Evolutionary conservation across 2,329 filamentous ascomycete genomes (phyloP).

Genomic region (Trichophyton simii): DNA sequence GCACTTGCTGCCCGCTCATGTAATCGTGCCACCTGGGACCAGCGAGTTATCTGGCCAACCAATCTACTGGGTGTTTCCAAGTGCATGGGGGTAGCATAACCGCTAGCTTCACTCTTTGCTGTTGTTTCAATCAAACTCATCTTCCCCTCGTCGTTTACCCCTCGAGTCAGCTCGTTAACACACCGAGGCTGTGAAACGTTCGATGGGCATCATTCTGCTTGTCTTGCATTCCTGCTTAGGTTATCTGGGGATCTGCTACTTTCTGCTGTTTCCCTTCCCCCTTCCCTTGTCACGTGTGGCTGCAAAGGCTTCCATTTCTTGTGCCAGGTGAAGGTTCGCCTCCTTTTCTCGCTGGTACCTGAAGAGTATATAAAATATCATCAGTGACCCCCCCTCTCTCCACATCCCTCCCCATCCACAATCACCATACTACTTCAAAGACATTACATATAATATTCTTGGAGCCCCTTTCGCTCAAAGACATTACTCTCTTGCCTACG

Average conservation of each 20-base stretch:
- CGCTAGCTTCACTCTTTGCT: neutral
- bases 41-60: conserved; percentile 2
- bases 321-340: neutral
- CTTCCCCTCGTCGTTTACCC: neutral
- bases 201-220: neutral
- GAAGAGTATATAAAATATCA: neutral
- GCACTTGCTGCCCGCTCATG: neutral
- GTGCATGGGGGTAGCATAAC: conserved; percentile 1
- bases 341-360: neutral
- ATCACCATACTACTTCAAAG: neutral
- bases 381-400: neutral
- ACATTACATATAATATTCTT: neutral
- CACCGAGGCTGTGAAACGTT: neutral
- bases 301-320: neutral
- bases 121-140: neutral
- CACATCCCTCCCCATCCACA: neutral
- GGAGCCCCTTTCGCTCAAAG: neutral
- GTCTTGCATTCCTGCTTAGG: neutral
- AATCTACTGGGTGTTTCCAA: conserved; percentile 1
- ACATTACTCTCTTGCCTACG: neutral
- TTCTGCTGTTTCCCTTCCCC: neutral
- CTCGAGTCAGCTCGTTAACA: neutral
- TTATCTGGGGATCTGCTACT: neutral
- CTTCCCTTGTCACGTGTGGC: neutral
- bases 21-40: neutral